These are phyloP conservation scores for Candida succiphila DNA, from an alignment of 805 yeast genomes.

Conservation along the genomic window DNA sequence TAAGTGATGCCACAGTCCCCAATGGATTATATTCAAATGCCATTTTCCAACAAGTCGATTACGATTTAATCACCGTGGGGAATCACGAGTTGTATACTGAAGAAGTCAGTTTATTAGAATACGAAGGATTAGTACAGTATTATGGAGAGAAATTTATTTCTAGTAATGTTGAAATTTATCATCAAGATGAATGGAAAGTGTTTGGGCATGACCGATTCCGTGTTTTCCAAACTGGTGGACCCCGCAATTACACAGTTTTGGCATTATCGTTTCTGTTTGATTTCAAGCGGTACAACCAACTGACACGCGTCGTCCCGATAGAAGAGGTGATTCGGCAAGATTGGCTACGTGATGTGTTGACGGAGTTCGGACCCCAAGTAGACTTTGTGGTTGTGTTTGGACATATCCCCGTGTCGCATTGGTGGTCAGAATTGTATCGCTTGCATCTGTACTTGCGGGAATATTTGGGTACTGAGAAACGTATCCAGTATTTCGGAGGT, in stretches of 20 bases:
- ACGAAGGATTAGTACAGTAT: slow-evolving; percentile 42
- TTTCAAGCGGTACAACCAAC: slow-evolving; percentile 49
- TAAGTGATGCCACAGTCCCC: slow-evolving; percentile 68
- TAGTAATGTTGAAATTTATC: slow-evolving; percentile 62
- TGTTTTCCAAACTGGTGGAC: slow-evolving; percentile 54
- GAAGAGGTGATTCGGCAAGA: slow-evolving; percentile 37
- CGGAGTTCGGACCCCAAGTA: slow-evolving; percentile 26
- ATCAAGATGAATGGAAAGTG: slow-evolving; percentile 36
- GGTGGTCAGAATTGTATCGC: slow-evolving; percentile 41
- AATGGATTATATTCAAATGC: slow-evolving; percentile 57
- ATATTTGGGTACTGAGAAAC: slow-evolving; percentile 46
- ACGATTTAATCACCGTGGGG: slow-evolving; percentile 77
- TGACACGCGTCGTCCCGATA: slow-evolving; percentile 57
- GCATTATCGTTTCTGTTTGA: slow-evolving; percentile 76
- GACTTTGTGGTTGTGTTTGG: slow-evolving; percentile 70
- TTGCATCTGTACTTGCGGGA: slow-evolving; percentile 43
- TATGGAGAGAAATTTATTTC: slow-evolving; percentile 60
- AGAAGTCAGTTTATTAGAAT: slow-evolving; percentile 58
- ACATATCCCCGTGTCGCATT: slow-evolving; percentile 61
- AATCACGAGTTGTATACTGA: slow-evolving; percentile 81
- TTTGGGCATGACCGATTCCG: slow-evolving; percentile 59
- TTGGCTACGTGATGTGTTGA: slow-evolving; percentile 53
- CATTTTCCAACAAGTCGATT: slow-evolving; percentile 49
- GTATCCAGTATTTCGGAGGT: slow-evolving; percentile 87
- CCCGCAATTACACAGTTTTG: slow-evolving; percentile 40